Conservation (phyloP, 2,329 filamentous ascomycete genomes). For the Colletotrichum lindemuthianum region DNA sequence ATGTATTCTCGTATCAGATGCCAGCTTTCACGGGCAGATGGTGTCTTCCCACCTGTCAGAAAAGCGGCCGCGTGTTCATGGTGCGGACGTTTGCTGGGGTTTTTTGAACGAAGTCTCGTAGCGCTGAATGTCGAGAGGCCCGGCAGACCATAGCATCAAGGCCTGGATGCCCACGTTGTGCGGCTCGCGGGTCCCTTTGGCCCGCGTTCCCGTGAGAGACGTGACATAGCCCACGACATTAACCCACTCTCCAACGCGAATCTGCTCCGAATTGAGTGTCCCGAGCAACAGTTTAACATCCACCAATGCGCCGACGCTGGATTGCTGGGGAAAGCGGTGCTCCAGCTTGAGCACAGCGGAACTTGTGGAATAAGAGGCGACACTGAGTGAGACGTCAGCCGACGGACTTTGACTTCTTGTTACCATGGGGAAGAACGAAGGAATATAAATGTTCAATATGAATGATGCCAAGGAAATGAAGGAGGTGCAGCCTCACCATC, state of each 20-base stretch:
- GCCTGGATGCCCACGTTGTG: constrained; percentile 70
- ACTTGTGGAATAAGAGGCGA: constrained; percentile 60
- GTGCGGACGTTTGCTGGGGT: neutral
- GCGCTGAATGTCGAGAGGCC: constrained; percentile 71
- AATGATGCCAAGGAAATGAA: constrained; percentile 12
- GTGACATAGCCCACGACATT: constrained; percentile 87
- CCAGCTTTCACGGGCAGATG: constrained; percentile 1
- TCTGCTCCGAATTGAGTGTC: constrained; percentile 68
- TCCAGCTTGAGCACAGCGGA: constrained; percentile 73
- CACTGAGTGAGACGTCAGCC: constrained; percentile 51
- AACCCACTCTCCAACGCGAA: constrained; percentile 83
- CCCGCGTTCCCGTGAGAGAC: constrained; percentile 35
- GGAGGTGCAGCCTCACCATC: constrained; percentile 70
- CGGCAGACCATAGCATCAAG: constrained; percentile 80
- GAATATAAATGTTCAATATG: neutral
- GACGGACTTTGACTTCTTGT: neutral
- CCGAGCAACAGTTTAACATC: constrained; percentile 78
- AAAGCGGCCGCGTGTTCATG: neutral
- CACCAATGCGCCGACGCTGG: constrained; percentile 65
- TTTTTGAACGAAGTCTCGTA: constrained; percentile 32
- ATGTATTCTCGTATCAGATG: constrained; percentile 9
- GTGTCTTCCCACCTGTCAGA: constrained; percentile 8
- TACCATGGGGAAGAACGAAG: neutral
- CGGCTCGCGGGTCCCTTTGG: constrained; percentile 28
- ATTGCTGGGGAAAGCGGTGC: constrained; percentile 68